These are phyloP conservation scores for Ophiocordyceps sinensis DNA, from an alignment of 2,329 filamentous ascomycete species.

Conservation along the genomic window DNA sequence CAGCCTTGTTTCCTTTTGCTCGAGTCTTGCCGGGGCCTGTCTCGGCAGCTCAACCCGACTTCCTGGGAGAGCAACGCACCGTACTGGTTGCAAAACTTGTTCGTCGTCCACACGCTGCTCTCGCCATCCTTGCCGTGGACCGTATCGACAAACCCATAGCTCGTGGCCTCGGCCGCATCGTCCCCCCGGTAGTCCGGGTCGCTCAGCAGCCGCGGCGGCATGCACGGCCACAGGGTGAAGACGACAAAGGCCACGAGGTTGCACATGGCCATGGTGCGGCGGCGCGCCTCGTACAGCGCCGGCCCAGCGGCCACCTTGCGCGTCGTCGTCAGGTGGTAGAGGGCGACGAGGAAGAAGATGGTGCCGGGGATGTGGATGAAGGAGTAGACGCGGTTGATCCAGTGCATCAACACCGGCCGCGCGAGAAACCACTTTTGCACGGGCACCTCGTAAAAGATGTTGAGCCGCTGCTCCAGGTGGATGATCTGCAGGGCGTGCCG, in stretches of 20 bases:
- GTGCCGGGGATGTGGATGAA: conserved; percentile 69
- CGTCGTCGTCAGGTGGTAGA: conserved; percentile 58
- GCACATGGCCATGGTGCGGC: conserved; percentile 46
- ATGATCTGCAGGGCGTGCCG: conserved; percentile 55
- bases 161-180: conserved; percentile 42
- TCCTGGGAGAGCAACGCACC: conserved; percentile 37
- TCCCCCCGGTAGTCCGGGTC: conserved; percentile 38
- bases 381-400: conserved; percentile 60
- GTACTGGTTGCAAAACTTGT: conserved; percentile 61
- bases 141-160: conserved; percentile 46
- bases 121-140: conserved; percentile 35
- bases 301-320: conserved; percentile 29
- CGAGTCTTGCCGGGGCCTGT: neutral
- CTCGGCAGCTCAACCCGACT: neutral
- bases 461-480: conserved; percentile 47
- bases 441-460: conserved; percentile 49
- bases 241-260: conserved; percentile 46
- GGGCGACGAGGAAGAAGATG: conserved; percentile 54
- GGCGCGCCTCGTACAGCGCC: conserved; percentile 37
- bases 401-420: conserved; percentile 43
- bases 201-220: conserved; percentile 47
- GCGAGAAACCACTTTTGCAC: conserved; percentile 43
- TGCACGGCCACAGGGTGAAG: conserved; percentile 50
- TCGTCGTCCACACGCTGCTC: conserved; percentile 54
- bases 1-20: conserved; percentile 1